Evolutionary conservation across 2,329 filamentous ascomycete species (phyloP), one percentile per base, ranked within the genome.

Genomic region (Alternaria triticina): DNA sequence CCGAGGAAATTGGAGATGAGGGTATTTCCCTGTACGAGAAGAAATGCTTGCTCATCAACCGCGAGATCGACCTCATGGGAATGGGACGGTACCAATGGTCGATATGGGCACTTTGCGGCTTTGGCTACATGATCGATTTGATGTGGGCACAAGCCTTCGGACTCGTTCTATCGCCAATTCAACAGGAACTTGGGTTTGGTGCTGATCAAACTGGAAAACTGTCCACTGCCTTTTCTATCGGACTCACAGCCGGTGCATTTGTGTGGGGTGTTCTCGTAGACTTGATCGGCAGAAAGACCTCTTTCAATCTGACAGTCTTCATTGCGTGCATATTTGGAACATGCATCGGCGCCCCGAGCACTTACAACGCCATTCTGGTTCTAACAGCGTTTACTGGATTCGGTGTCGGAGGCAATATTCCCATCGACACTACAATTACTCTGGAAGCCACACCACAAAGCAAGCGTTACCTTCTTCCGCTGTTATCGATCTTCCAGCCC

Each of bases 71-170:
- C 59, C 66, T 72, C 40, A 83, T 85, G 64, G 85, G 85, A 43
- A 86, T 87, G 83, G 85, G 85, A 4, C 77, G 74, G 57, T 87
- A 86, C 62, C 85, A 87, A 67, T 86, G 83, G 83, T 84, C 80
- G 66, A 78, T 85, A 50, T 87, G 84, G 85, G 69, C 74, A 4
- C 75, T 87, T 0, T 87, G 85, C 65, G 86, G 86, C 36, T 84
- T 86, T 36, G 86, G 86, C 2, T 87, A 87, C 69, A 74, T 87
- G 44, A 79, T 88, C 40, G 87, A 88, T 66, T 74, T 88, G 23
- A 78, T 87, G 50, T 88, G 86, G 85, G 85, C 86, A 4, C 86
- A 88, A 66, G 86, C 84, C 0, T 87, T 88, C 68, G 86, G 86
- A 11, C 80, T 88, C 2, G 82, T 87, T 0, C 74, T 87, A 15